Conservation (phyloP, 2,329 filamentous ascomycete species). For the Epichloe gansuensis region DNA sequence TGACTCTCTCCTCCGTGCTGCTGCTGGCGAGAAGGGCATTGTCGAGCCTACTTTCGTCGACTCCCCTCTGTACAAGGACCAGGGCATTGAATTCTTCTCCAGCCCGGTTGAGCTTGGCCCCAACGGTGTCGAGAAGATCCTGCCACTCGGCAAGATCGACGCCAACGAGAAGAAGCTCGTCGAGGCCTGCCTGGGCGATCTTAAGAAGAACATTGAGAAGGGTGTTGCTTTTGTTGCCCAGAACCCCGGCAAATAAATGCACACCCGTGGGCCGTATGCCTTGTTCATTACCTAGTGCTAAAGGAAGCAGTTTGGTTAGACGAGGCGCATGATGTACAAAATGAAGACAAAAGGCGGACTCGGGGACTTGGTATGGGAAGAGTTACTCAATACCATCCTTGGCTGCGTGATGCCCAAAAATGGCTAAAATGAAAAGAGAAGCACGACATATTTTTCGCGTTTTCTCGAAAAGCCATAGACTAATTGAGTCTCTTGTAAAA, state of each 20-base stretch:
- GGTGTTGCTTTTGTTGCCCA: conserved; percentile 49
- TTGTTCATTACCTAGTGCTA: not conserved
- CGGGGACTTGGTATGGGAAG: not conserved
- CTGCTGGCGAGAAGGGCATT: conserved; percentile 87
- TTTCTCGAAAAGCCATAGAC: conserved; percentile 3
- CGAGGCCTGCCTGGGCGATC: conserved; percentile 68
- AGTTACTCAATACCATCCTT: not conserved
- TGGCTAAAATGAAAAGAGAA: not conserved
- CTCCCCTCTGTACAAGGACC: conserved; percentile 95
- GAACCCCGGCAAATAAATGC: conserved; percentile 46
- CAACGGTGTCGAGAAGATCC: conserved; percentile 89
- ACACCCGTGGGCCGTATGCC: not conserved
- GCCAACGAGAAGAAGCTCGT: conserved; percentile 80
- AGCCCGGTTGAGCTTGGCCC: conserved; percentile 92
- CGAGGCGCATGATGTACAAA: conserved; percentile 2
- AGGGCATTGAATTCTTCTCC: conserved; percentile 94
- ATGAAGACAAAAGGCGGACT: conserved; percentile 1
- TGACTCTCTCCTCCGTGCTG: conserved; percentile 84
- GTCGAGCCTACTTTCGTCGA: conserved; percentile 95
- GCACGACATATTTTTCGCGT: not conserved
- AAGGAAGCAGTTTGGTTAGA: not conserved
- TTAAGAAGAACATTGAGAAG: conserved; percentile 95
- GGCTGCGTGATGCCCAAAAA: not conserved
- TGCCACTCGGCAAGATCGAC: conserved; percentile 73
- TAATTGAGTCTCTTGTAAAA: conserved; percentile 6